phyloP scores from a whole-genome alignment of 2,329 filamentous ascomycete genomes.

The Trichoderma polysporum region DNA sequence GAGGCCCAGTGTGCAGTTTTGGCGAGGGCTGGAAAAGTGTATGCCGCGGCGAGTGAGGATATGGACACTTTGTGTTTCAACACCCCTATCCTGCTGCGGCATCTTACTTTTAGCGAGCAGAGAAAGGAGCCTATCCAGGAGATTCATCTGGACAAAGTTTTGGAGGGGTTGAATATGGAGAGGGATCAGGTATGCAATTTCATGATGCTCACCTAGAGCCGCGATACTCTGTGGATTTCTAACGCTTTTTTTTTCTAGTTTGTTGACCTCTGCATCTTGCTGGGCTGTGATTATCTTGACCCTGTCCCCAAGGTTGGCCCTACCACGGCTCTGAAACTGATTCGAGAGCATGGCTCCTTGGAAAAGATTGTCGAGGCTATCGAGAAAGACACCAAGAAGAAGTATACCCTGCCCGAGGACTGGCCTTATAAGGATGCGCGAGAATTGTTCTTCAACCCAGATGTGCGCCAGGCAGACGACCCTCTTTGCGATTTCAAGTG shows the following conservation, averaged over 20 bases:
- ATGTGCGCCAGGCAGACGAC: conserved; percentile 80
- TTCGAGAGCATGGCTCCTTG: conserved; percentile 84
- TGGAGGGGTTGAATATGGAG: conserved; percentile 87
- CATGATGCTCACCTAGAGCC: background rate
- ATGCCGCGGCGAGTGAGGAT: conserved; percentile 93
- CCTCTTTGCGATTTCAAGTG: conserved; percentile 96
- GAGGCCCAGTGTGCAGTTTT: conserved; percentile 94
- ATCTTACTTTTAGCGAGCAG: conserved; percentile 96
- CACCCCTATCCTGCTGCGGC: conserved; percentile 82
- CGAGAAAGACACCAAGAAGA: conserved; percentile 71
- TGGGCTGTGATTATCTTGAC: conserved; percentile 97
- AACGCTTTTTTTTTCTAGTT: conserved; percentile 51
- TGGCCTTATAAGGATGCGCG: conserved; percentile 95
- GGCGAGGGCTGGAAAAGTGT: conserved; percentile 89
- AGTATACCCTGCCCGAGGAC: conserved; percentile 87
- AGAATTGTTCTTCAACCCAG: conserved; percentile 85
- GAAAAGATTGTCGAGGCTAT: conserved; percentile 84
- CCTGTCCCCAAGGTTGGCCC: conserved; percentile 94
- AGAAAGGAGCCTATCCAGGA: conserved; percentile 97
- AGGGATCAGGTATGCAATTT: conserved; percentile 65
- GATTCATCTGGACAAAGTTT: conserved; percentile 81
- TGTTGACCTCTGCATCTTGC: conserved; percentile 94
- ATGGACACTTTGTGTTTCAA: conserved; percentile 99
- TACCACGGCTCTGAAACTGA: conserved; percentile 86
- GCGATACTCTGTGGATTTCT: background rate